Conservation (phyloP, 164 flowering plant species). For the Saururus chinensis region DNA sequence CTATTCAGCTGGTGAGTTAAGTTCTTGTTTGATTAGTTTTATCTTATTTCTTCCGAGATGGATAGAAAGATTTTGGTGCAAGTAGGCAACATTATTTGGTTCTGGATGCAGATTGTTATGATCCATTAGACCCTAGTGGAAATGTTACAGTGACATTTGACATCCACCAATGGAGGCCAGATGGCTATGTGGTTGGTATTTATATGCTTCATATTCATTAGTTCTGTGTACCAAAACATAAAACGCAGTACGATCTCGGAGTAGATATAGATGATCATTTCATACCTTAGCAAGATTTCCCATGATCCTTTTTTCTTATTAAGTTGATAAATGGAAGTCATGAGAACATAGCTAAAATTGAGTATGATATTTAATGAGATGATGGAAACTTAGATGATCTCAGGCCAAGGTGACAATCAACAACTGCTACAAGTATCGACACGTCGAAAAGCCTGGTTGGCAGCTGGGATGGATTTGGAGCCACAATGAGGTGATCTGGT, state of each 20-base stretch:
- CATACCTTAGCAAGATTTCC: no score
- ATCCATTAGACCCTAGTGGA: slow-evolving; percentile 61
- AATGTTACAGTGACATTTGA: slow-evolving; percentile 51
- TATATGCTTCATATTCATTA: no score
- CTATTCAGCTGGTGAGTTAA: neutral
- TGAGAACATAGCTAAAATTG: neutral
- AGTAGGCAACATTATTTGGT: neutral
- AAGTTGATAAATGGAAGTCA: neutral
- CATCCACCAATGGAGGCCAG: slow-evolving; percentile 20
- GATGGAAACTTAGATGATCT: neutral
- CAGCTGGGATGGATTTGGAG: slow-evolving; percentile 52
- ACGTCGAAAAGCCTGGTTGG: slow-evolving; percentile 56
- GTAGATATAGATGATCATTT: no score
- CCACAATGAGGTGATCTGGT: slow-evolving; percentile 34
- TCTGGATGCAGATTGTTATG: slow-evolving; percentile 41
- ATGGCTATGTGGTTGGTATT: slow-evolving; percentile 44
- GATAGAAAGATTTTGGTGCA: neutral
- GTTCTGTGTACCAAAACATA: neutral
- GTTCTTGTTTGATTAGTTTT: neutral
- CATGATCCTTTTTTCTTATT: no score
- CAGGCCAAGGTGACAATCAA: slow-evolving; percentile 54
- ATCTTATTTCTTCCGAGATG: neutral
- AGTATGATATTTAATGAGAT: neutral
- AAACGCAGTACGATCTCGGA: neutral
- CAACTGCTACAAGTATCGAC: slow-evolving; percentile 50